Evolutionary conservation across 1,284 basidiomycete species (phyloP).

Genomic region (Cutaneotrichosporon cyanovorans): DNA sequence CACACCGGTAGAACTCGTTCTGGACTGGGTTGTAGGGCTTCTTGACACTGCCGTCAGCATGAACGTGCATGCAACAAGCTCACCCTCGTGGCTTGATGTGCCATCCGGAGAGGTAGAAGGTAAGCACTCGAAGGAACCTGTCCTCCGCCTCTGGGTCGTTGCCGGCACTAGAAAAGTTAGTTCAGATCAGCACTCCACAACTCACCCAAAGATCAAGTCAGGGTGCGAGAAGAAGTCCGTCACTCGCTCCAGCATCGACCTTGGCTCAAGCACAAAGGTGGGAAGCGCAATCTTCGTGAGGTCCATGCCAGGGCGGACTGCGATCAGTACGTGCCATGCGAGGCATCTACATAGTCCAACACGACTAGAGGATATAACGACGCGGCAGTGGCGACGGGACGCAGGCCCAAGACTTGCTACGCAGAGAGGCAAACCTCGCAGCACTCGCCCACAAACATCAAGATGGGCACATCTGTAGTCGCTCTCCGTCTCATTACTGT

Average conservation of each 20-base stretch:
- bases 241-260: slow-evolving; percentile 83
- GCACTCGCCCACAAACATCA: too few relatives aligned
- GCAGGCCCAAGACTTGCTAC: too few relatives aligned
- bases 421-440: too few relatives aligned
- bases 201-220: slow-evolving; percentile 72
- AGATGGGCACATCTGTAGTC: too few relatives aligned
- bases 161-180: slow-evolving; percentile 23
- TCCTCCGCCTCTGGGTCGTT: slow-evolving; percentile 66
- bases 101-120: slow-evolving; percentile 98
- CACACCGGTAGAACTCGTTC: slow-evolving; percentile 95
- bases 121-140: slow-evolving; percentile 81
- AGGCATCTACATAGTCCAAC: too few relatives aligned
- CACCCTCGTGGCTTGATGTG: slow-evolving; percentile 95
- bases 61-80: slow-evolving; percentile 6
- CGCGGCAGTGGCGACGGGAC: too few relatives aligned
- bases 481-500: too few relatives aligned
- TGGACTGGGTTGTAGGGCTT: slow-evolving; percentile 99
- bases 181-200: not conserved
- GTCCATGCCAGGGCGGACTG: slow-evolving; percentile 90
- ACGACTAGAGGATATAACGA: too few relatives aligned
- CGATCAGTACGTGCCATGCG: slow-evolving; percentile 4
- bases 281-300: slow-evolving; percentile 86
- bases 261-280: slow-evolving; percentile 88
- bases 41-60: slow-evolving; percentile 58
- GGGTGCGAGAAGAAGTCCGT: slow-evolving; percentile 99